Evolutionary conservation across 169 alveolate genomes (phyloP).

Genomic region (Cryptosporidium viatorum): DNA sequence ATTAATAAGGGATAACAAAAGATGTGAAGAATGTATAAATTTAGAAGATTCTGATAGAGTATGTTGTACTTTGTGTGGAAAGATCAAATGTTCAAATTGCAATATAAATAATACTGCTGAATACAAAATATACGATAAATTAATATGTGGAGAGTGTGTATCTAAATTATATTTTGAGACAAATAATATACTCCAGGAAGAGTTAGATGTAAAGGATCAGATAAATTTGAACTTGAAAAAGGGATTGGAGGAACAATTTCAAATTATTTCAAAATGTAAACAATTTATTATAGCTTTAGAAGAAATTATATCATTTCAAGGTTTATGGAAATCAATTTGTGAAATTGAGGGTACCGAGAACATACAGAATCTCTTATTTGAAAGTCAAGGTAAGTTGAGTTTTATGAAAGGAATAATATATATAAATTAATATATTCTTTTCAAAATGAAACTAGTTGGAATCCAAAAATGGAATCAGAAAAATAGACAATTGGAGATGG

Average conservation of each 20-base stretch:
- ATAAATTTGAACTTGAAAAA: slow-evolving; percentile 38
- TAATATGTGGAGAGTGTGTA: slow-evolving; percentile 27
- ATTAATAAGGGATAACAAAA: neutral
- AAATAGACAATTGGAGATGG: slow-evolving; percentile 49
- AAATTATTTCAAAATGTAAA: slow-evolving; percentile 46
- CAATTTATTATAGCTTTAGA: slow-evolving; percentile 48
- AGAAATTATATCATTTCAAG: slow-evolving; percentile 44
- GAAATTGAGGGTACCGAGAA: slow-evolving; percentile 27
- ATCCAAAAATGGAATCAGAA: slow-evolving; percentile 67
- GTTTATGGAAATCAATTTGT: slow-evolving; percentile 49
- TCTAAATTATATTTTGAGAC: slow-evolving; percentile 17
- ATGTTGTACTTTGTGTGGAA: slow-evolving; percentile 41
- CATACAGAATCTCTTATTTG: slow-evolving; percentile 24
- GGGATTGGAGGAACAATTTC: slow-evolving; percentile 63
- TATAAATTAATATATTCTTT: neutral
- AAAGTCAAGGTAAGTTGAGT: slow-evolving; percentile 47
- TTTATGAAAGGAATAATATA: too few relatives aligned
- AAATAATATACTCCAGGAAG: slow-evolving; percentile 25
- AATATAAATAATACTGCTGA: neutral
- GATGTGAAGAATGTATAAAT: neutral
- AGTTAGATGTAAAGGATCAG: slow-evolving; percentile 58
- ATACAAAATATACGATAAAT: neutral
- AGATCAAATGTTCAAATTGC: neutral
- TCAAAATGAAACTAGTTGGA: slow-evolving; percentile 19
- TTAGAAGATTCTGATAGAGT: neutral